Percentiles rank a stretch among this genome's conserved stretches.
Conservation (phyloP, 2,329 filamentous ascomycete species). For the Metarhizium humberi region DNA sequence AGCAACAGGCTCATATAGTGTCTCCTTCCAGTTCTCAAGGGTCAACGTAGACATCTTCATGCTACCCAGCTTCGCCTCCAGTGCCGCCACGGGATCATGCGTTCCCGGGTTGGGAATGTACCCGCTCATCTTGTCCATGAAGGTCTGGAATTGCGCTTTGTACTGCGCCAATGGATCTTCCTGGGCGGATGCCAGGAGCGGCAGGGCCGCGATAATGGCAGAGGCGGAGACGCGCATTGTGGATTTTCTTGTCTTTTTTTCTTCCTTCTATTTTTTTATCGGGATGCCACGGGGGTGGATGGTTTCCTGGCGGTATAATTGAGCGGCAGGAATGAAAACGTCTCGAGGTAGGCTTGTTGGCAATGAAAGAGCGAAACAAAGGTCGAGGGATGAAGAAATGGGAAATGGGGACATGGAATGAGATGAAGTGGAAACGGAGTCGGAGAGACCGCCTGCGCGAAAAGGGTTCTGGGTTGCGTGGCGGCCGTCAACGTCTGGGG, state of each 20-base stretch:
- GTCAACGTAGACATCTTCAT: constrained; percentile 45
- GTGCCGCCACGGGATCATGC: constrained; percentile 30
- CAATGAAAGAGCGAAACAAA: background rate
- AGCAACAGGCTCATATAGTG: constrained; percentile 53
- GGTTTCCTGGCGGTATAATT: too few species aligned
- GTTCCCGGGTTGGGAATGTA: constrained; percentile 40
- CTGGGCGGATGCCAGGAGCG: constrained; percentile 44
- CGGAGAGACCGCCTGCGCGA: constrained; percentile 6
- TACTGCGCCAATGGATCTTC: constrained; percentile 45
- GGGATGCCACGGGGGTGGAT: too few species aligned
- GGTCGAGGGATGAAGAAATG: background rate
- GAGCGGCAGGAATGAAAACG: background rate
- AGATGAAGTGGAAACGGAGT: background rate
- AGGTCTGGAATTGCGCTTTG: constrained; percentile 53
- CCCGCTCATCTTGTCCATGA: constrained; percentile 50
- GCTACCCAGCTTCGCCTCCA: constrained; percentile 28
- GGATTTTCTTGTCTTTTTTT: constrained; percentile 11
- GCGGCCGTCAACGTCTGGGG: background rate
- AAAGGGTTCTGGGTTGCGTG: background rate
- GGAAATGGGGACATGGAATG: background rate
- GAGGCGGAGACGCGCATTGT: constrained; percentile 50
- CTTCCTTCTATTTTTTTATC: too few species aligned
- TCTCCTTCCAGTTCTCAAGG: constrained; percentile 61
- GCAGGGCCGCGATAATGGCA: constrained; percentile 42
- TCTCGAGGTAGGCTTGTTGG: background rate